These are phyloP conservation scores for Madurella mycetomatis DNA, from an alignment of 2,329 filamentous ascomycete species.

Conservation along the genomic window DNA sequence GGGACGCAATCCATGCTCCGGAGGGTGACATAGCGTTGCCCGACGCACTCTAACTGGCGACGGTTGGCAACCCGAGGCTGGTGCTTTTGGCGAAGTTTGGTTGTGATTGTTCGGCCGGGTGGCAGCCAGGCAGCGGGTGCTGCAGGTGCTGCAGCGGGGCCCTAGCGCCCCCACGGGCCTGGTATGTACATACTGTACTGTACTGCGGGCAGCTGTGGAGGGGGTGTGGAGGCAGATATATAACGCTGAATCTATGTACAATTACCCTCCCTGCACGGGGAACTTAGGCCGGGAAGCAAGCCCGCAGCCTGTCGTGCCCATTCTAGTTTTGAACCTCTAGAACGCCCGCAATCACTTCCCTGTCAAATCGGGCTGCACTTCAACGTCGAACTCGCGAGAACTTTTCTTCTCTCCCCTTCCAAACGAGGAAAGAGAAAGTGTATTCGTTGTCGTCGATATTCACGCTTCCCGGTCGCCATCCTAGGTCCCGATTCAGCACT, in stretches of 20 bases:
- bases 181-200: too few species aligned
- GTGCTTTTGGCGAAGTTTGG: not conserved
- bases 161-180: slow-evolving; percentile 14
- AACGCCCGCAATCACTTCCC: not conserved
- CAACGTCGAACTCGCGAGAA: not conserved
- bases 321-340: not conserved
- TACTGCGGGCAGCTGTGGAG: not conserved
- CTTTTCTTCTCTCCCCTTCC: not conserved
- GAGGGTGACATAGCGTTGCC: slow-evolving; percentile 21
- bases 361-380: not conserved
- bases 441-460: not conserved
- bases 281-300: slow-evolving; percentile 1
- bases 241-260: not conserved
- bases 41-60: slow-evolving; percentile 9
- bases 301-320: slow-evolving; percentile 13
- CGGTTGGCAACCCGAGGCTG: slow-evolving; percentile 1
- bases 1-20: slow-evolving; percentile 14
- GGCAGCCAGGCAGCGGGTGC: slow-evolving; percentile 7
- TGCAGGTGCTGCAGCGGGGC: slow-evolving; percentile 13
- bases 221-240: slow-evolving; percentile 1
- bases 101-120: slow-evolving; percentile 16
- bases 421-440: not conserved
- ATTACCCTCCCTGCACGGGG: slow-evolving; percentile 7
- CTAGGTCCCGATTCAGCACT: not conserved
- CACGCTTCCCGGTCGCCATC: not conserved